Evolutionary conservation across 306 rosid species (phyloP), one percentile per base, ranked within the genome.

Genomic region (Psophocarpus tetragonolobus): DNA sequence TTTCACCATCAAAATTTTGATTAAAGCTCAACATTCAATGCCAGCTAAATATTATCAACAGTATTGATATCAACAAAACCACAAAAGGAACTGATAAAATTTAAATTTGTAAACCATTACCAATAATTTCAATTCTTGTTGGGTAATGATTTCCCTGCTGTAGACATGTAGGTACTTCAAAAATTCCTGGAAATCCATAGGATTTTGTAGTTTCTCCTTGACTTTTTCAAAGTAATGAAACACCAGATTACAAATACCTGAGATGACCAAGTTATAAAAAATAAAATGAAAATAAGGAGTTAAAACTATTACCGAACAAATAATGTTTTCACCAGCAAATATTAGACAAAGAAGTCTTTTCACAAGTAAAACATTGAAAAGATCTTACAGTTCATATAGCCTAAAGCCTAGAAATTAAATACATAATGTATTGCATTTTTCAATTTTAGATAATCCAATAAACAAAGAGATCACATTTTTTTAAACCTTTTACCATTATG

Each of bases 161-260:
- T 91, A 92, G 70, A 95, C 91, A 85, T 91, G 92, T 71, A 95
- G 88, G 73, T 96, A 92, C 86, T 86, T 91, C 93, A 92, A 88
- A 83, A 95, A 92, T 81, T 95, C 97, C 84, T 91, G 97, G 88
- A 91, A 95, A 80, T 75, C 76, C 1, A 88, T 97, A 74, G 92
- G 74, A 85, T 92, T 89, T 58, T 76, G 86, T 78, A 95, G 84
- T 86, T 83, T 95, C 83, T 89, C 97, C 83, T 92, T 92, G 81
- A 92, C 97, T 7, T 90, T 92, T 79, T 92, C 97, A 61, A 91
- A 90, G 85, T 88, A 95, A 45, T 87, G 89, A 87, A 87, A 84
- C 80, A 88, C 97, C 42, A 71, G 92, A 80, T 90, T 81, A 29
- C 80, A 91, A 79, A 91, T 79, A 80, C 86, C 98, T 95, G 91